Evolutionary conservation across 1,284 basidiomycete genomes (phyloP), one percentile per base, ranked within the genome.

Genomic region (Trichosporon faecale): DNA sequence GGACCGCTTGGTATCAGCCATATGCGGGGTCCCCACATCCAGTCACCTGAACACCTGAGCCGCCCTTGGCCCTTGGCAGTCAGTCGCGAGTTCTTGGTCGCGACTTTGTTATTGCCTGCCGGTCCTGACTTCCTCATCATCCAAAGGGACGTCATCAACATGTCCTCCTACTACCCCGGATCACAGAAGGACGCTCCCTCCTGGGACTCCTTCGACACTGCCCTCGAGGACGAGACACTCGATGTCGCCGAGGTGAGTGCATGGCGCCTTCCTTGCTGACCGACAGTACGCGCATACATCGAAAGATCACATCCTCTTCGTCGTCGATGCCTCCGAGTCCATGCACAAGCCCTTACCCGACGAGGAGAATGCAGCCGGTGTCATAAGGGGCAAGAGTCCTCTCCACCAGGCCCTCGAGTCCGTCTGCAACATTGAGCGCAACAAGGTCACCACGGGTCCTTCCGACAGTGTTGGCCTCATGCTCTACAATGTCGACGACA

Each of bases 381-480:
- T 75, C 1, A 72, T 81, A 25, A 70, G 74, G 27, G 82, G 82
- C n/a, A 80, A 80, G 65, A 81, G 82, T 11, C 82, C 84, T 5
- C 74, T 87, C 35, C 82, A 86, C 73, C 80, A 83, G 63, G 92
- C 93, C 0, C 86, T 98, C 23, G 89, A 94, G 74, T 91, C 91
- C 2, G 93, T 93, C 0, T 88, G 91, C 82, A 88, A 91, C 76
- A 89, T 96, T 27, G 89, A 94, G 85, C 93, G 95, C 85, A 89
- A 88, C 78, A 98, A 98, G 83, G 91, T 95, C 35, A 86, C 96
- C 61, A 89, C 90, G 1, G 92, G 92, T 1, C 95, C 95, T 0
- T 90, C 89, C 72, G 95, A 98, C 78, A 89, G 89, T 52, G 90
- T 95, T 60, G 96, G 95, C 2, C 90, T 98, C 52, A 79, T 98